A percentile compares a stretch with the other conserved stretches of the same genome.
These are phyloP conservation scores for Wallacemonas collosoma DNA, from an alignment of 208 protist species.

Conservation along the genomic window DNA sequence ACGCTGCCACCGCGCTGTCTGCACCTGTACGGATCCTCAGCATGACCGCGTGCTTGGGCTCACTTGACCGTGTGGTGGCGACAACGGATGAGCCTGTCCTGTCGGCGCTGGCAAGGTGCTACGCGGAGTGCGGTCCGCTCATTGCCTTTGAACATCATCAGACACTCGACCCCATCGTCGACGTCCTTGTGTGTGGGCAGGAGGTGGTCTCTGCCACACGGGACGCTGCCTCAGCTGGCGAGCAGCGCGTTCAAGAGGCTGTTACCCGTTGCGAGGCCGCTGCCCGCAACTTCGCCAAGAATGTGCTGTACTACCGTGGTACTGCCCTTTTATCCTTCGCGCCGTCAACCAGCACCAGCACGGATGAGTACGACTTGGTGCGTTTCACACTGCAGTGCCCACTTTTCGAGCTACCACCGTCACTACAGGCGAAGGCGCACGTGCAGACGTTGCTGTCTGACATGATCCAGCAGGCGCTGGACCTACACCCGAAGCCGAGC, in stretches of 20 bases:
- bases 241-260: neutral
- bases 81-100: neutral
- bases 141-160: neutral
- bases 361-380: conserved; percentile 9
- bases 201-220: neutral
- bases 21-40: conserved; percentile 34
- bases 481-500: conserved; percentile 19
- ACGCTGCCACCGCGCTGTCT: conserved; percentile 29
- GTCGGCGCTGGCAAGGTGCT: neutral
- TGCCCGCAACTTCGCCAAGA: conserved; percentile 27
- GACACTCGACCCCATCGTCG: neutral
- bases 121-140: conserved; percentile 1
- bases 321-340: conserved; percentile 25
- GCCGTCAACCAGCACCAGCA: neutral
- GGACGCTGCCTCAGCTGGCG: neutral
- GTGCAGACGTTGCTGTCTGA: conserved; percentile 2
- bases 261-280: neutral
- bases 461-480: conserved; percentile 23
- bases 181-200: conserved; percentile 7
- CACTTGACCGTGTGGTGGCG: conserved; percentile 12
- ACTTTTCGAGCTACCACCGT: neutral
- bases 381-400: conserved; percentile 8
- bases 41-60: conserved; percentile 16
- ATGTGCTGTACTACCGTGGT: conserved; percentile 36
- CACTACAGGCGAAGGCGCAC: conserved; percentile 5